These are phyloP conservation scores for Abrus precatorius DNA, from an alignment of 306 rosid genomes.

Conservation along the genomic window DNA sequence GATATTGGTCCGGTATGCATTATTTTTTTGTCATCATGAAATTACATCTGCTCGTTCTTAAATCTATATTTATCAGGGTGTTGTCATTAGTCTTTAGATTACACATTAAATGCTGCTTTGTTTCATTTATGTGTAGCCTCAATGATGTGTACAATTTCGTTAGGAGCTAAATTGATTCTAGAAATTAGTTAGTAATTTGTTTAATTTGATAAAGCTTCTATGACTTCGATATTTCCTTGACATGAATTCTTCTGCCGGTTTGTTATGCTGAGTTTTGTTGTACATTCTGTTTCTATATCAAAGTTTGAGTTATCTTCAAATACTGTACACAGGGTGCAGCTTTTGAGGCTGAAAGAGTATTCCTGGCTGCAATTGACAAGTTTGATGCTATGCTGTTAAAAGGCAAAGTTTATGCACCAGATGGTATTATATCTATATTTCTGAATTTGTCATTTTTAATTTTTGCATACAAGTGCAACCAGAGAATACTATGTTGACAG, in stretches of 20 bases:
- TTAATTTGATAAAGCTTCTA: conserved; percentile 32
- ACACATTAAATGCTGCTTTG: conserved; percentile 32
- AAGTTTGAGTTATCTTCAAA: conserved; percentile 38
- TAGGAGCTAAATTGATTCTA: conserved; percentile 39
- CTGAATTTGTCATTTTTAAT: conserved; percentile 10
- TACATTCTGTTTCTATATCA: conserved; percentile 40
- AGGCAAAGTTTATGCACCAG: conserved; percentile 87
- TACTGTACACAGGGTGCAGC: conserved; percentile 74
- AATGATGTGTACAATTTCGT: neutral
- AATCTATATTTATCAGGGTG: conserved; percentile 23
- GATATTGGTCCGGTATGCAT: conserved; percentile 92
- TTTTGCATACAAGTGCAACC: conserved; percentile 32
- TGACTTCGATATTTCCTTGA: conserved; percentile 36
- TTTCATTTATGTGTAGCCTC: conserved; percentile 26
- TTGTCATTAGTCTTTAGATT: conserved; percentile 18
- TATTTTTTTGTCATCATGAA: conserved; percentile 42
- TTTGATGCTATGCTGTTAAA: conserved; percentile 92
- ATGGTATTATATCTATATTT: conserved; percentile 67
- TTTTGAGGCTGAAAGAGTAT: conserved; percentile 91
- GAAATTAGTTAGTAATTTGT: conserved; percentile 37
- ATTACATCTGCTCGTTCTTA: conserved; percentile 36
- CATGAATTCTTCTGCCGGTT: conserved; percentile 43
- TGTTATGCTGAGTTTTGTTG: conserved; percentile 30
- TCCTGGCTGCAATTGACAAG: conserved; percentile 96
- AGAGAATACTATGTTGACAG: conserved; percentile 29